Evolutionary conservation across 805 yeast genomes (phyloP), one percentile per base, ranked within the genome.

Genomic region (Candida sakaeoensis): DNA sequence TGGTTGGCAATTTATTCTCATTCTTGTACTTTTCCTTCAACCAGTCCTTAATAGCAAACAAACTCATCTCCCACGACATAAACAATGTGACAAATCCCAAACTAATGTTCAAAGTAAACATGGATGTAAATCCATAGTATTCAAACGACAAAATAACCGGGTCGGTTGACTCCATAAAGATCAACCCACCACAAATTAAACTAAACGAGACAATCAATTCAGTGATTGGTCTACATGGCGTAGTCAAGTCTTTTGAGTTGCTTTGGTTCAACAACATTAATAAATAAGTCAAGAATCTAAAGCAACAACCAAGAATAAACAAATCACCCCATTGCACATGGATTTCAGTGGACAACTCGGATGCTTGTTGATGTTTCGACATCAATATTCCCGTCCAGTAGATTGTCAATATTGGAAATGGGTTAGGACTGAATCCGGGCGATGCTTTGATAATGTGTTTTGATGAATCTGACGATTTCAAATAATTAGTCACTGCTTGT

Each of bases 351-450:
- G 96, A 81, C 23, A 84, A 72, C 39, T 58, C 68, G 1, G 93
- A 82, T 5, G 90, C 85, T 62, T 93, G 99, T 28, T 79, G 80
- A 62, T 93, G 99, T 60, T 84, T 87, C 1, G 97, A 89, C 99
- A 93, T 93, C 46, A 93, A 71, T 10, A 83, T 74, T 21, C 99
- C 99, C 1, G 98, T 93, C 95, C 96, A 93, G 65, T 86, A 93
- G 24, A 93, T 85, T 2, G 95, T 88, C 48, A 93, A 77, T 1
- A 86, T 80, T 3, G 98, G 97, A 76, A 93, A 88, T 24, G 97
- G 97, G 58, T 93, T 93, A 48, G 95, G 90, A 1, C 95, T 82
- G 59, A 69, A 85, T 0, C 95, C 95, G 2, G 90, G 90, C 1
- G 82, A 61, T 9, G 68, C 67, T 42, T 62, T 65, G 13, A 40